phyloP scores from a whole-genome alignment of 345 rosid species.

The Combretum micranthum region DNA sequence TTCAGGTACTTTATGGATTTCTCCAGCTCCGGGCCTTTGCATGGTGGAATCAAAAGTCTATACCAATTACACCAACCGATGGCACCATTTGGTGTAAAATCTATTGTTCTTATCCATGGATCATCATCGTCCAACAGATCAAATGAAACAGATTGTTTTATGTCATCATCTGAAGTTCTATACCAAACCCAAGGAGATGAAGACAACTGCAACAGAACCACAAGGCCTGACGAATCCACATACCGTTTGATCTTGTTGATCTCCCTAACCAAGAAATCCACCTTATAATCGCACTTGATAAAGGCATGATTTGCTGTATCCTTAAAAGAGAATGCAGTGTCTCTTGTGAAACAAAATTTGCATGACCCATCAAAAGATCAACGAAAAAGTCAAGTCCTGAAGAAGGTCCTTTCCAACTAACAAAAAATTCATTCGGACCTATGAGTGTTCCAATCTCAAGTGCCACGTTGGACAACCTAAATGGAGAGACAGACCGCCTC shows the following conservation, averaged over 20 bases:
- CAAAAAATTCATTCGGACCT: conserved; percentile 42
- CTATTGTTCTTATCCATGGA: conserved; percentile 92
- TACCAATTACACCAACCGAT: conserved; percentile 63
- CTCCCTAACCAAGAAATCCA: conserved; percentile 75
- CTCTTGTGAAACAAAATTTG: conserved; percentile 58
- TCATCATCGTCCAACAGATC: conserved; percentile 92
- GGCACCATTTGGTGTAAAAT: conserved; percentile 68
- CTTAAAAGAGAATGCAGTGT: conserved; percentile 63
- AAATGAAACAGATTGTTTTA: conserved; percentile 38
- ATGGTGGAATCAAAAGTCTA: conserved; percentile 51
- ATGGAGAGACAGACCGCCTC: conserved; percentile 51
- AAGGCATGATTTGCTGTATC: conserved; percentile 34
- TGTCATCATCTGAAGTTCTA: conserved; percentile 80
- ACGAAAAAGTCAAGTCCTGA: conserved; percentile 65
- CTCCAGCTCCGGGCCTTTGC: conserved; percentile 49
- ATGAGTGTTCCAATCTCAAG: conserved; percentile 64
- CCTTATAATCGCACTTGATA: conserved; percentile 70
- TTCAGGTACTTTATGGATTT: conserved; percentile 43
- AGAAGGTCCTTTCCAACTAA: conserved; percentile 62
- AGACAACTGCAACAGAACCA: conserved; percentile 57
- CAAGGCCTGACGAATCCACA: conserved; percentile 21
- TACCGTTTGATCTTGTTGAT: conserved; percentile 49
- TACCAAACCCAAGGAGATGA: conserved; percentile 72
- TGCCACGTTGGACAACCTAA: conserved; percentile 41
- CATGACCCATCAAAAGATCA: conserved; percentile 76